A percentile compares a stretch with the other conserved stretches of the same genome.
phyloP scores from a whole-genome alignment of 2,329 filamentous ascomycete genomes.

The Neophaeococcomyces mojaviensis region DNA sequence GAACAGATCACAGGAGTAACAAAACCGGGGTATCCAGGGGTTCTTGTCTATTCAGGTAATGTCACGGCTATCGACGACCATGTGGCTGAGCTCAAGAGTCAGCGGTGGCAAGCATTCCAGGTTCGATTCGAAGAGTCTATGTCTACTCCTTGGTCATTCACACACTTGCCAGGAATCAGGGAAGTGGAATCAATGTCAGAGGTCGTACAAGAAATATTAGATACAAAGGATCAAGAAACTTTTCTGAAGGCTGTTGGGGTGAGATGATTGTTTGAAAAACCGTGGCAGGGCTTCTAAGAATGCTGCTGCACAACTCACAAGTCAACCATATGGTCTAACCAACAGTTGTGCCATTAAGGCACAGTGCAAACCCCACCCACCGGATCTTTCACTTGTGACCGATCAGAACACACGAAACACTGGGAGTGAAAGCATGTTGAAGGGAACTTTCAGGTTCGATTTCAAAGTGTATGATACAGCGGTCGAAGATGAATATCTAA shows the following conservation, averaged over 20 bases:
- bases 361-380: too few relatives aligned
- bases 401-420: too few relatives aligned
- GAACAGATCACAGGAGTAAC: slow-evolving; percentile 12
- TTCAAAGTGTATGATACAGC: too few relatives aligned
- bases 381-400: too few relatives aligned
- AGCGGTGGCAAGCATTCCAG: slow-evolving; percentile 20
- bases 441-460: too few relatives aligned
- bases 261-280: slow-evolving; percentile 9
- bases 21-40: slow-evolving; percentile 20
- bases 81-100: slow-evolving; percentile 15
- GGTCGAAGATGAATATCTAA: too few relatives aligned
- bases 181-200: slow-evolving; percentile 21
- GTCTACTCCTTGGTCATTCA: slow-evolving; percentile 12
- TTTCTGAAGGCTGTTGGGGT: slow-evolving; percentile 16
- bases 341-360: too few relatives aligned
- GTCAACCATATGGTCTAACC: too few relatives aligned
- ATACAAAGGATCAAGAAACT: slow-evolving; percentile 7
- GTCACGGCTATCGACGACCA: slow-evolving; percentile 14
- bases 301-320: background rate
- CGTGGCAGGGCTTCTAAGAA: background rate
- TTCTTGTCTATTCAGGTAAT: slow-evolving; percentile 18
- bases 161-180: slow-evolving; percentile 11
- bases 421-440: too few relatives aligned
- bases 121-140: slow-evolving; percentile 15
- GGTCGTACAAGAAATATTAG: slow-evolving; percentile 12